Conservation (phyloP, 768 basidiomycete genomes). For the Mycena amicta region DNA sequence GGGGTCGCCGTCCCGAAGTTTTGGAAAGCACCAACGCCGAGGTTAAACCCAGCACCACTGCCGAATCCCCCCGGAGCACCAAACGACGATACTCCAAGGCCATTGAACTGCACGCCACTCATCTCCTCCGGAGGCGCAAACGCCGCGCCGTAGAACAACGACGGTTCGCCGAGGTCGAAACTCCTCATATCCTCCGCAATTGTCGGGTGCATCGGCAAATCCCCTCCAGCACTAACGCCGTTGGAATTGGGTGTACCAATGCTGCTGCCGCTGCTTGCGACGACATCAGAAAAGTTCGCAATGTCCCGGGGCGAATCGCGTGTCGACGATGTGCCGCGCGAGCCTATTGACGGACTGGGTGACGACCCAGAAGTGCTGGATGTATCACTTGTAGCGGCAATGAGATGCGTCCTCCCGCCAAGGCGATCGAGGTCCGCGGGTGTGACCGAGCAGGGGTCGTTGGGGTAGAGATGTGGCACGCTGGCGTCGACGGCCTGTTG, state of each 20-base stretch:
- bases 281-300: neutral
- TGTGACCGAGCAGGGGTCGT: slow-evolving; percentile 30
- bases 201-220: slow-evolving; percentile 45
- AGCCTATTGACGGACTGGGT: neutral
- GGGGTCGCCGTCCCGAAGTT: slow-evolving; percentile 22
- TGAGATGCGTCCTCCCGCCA: slow-evolving; percentile 54
- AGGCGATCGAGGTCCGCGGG: slow-evolving; percentile 56
- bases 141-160: slow-evolving; percentile 22
- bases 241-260: slow-evolving; percentile 8
- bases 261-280: too few relatives aligned
- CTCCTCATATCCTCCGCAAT: slow-evolving; percentile 57
- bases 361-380: neutral
- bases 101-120: slow-evolving; percentile 33
- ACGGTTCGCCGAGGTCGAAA: slow-evolving; percentile 33
- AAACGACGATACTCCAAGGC: neutral
- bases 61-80: neutral
- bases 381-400: slow-evolving; percentile 25
- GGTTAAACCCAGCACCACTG: neutral
- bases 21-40: slow-evolving; percentile 1
- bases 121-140: slow-evolving; percentile 31
- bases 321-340: neutral
- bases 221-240: slow-evolving; percentile 6
- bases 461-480: slow-evolving; percentile 19
- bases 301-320: neutral
- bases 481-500: slow-evolving; percentile 40